Percentiles rank a stretch among this genome's conserved stretches.
Evolutionary conservation across 1,284 basidiomycete genomes (phyloP).

Genomic region (Puccinia brachypodii): DNA sequence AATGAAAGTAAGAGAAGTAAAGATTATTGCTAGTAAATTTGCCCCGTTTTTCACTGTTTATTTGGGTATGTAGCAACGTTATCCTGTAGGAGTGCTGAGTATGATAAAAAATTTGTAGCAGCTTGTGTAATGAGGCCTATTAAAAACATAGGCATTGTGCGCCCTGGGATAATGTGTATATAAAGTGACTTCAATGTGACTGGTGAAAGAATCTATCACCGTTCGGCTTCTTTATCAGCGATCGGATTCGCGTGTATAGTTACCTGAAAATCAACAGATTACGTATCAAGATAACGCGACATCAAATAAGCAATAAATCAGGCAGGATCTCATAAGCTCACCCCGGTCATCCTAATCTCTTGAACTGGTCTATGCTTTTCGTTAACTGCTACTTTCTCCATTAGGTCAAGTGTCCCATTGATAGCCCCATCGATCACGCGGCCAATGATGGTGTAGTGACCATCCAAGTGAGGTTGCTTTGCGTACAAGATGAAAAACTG

Average conservation of each 20-base stretch:
- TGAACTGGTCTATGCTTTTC: conserved; percentile 81
- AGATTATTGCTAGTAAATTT: too few species aligned
- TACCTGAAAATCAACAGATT: conserved; percentile 62
- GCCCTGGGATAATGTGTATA: too few species aligned
- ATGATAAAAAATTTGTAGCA: too few species aligned
- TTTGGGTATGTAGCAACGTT: too few species aligned
- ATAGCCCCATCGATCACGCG: conserved; percentile 82
- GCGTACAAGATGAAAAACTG: conserved; percentile 92
- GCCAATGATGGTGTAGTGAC: conserved; percentile 91
- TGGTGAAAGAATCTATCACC: conserved; percentile 10
- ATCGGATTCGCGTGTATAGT: conserved; percentile 95
- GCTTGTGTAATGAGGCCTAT: too few species aligned
- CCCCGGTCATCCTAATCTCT: conserved; percentile 77
- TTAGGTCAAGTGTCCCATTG: conserved; percentile 80
- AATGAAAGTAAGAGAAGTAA: too few species aligned
- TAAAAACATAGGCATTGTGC: too few species aligned
- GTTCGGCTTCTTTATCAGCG: conserved; percentile 62
- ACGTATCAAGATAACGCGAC: not conserved
- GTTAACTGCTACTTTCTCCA: conserved; percentile 86
- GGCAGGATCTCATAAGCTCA: conserved; percentile 58
- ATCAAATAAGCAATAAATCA: conserved; percentile 17
- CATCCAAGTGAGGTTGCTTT: conserved; percentile 86
- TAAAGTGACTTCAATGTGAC: too few species aligned
- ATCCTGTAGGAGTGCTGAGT: too few species aligned
- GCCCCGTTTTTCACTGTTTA: too few species aligned